Percentiles rank a stretch among this genome's conserved stretches.
Conservation (phyloP, 345 rosid genomes). For the Pelargonium nanum region DNA sequence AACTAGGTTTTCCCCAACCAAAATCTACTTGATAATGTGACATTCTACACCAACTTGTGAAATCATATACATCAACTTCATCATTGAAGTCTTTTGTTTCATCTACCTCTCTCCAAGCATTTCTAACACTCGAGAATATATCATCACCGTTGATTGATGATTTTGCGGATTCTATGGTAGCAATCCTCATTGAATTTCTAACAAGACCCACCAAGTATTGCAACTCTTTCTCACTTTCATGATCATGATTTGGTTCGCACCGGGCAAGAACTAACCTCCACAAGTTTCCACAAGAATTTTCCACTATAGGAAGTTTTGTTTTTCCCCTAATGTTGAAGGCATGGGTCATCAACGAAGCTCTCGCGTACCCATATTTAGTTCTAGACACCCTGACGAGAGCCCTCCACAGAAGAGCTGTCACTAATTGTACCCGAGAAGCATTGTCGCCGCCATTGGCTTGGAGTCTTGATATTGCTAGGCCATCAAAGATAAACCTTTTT, state of each 20-base stretch:
- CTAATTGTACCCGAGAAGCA: slow-evolving; percentile 11
- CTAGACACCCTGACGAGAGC: slow-evolving; percentile 3
- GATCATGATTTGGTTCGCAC: neutral
- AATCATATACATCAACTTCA: neutral
- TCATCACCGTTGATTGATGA: neutral
- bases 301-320: slow-evolving; percentile 7
- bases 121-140: neutral
- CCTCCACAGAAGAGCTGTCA: slow-evolving; percentile 14
- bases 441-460: slow-evolving; percentile 4
- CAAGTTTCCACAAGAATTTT: slow-evolving; percentile 9
- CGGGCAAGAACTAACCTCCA: neutral
- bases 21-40: slow-evolving; percentile 8
- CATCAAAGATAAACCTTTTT: slow-evolving; percentile 13
- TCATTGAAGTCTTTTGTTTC: neutral
- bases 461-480: slow-evolving; percentile 10
- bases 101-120: neutral
- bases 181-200: neutral
- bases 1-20: slow-evolving; percentile 11
- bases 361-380: neutral
- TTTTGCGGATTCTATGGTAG: neutral
- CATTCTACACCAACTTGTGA: slow-evolving; percentile 11
- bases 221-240: neutral
- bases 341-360: neutral
- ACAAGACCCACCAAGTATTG: neutral
- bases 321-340: slow-evolving; percentile 7